Evolutionary conservation across 768 basidiomycete genomes (phyloP).

Genomic region (Mrakia hoshinonis): DNA sequence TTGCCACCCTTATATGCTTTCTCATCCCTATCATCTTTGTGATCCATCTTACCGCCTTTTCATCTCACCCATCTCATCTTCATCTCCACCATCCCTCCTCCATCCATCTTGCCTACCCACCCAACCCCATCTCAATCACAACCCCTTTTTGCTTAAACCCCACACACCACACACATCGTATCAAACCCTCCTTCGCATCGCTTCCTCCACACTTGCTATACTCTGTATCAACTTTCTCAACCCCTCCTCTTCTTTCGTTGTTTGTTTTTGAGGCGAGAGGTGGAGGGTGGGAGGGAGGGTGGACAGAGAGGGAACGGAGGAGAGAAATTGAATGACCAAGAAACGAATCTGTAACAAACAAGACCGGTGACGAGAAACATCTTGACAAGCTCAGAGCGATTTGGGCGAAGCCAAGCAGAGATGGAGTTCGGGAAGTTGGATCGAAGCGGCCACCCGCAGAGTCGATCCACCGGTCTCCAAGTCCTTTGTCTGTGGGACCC

Average conservation of each 20-base stretch:
- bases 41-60: not conserved
- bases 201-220: not conserved
- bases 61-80: not conserved
- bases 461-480: too few species aligned
- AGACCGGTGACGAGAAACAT: too few species aligned
- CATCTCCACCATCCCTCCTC: not conserved
- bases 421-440: too few species aligned
- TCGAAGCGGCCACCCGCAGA: too few species aligned
- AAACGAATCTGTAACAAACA: too few species aligned
- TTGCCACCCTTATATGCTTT: not conserved
- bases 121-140: not conserved
- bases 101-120: not conserved
- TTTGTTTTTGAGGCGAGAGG: constrained; percentile 7
- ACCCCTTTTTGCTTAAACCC: not conserved
- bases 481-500: too few species aligned
- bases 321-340: not conserved
- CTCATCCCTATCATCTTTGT: not conserved
- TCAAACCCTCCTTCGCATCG: not conserved
- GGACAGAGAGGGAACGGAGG: not conserved
- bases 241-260: not conserved
- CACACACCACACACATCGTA: not conserved
- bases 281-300: not conserved
- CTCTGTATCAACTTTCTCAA: too few species aligned
- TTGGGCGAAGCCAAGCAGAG: too few species aligned
- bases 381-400: too few species aligned